Evolutionary conservation across 78 protist species (phyloP), one percentile per base, ranked within the genome.

Genomic region (Dictyostelium purpureum): DNA sequence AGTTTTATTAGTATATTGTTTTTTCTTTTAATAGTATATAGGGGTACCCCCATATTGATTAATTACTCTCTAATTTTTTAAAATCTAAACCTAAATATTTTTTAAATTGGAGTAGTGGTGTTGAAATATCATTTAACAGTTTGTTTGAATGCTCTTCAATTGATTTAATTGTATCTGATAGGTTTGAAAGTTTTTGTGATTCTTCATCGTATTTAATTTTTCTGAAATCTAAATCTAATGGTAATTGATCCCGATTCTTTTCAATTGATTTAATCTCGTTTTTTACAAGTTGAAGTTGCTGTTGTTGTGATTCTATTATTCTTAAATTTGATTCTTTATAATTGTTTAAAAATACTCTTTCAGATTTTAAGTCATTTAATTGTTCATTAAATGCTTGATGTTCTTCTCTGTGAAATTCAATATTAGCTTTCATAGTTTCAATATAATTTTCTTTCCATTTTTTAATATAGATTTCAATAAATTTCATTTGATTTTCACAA

Each of bases 31-130:
- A n/a, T n/a, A n/a, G n/a, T n/a, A n/a, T n/a, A n/a, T n/a, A n/a
- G n/a, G n/a, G n/a, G n/a, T n/a, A n/a, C n/a, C n/a, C n/a, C n/a
- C n/a, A n/a, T n/a, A n/a, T n/a, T n/a, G n/a, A 49, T 18, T 49
- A 49, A 4, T 49, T 18, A 12, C 56, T 45, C 24, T 80, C 52
- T 10, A 73, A 14, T 59, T 56, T 33, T 31, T 56, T 56, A 33
- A 85, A 85, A 6, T 85, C 77, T 21, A 67, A 67, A 19, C 75
- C 75, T n/a, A 67, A 67, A 37, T 37, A 67, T 21, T 33, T 35
- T 67, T 67, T 67, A 67, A 67, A 67, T n/a, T 38, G 43, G 5
- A 18, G 6, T 33, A 67, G 28, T 19, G 75, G 75, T 18, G 19
- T 14, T 21, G 21, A 26, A 14, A 67, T 14, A 19, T 67, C 75